phyloP scores from a whole-genome alignment of 1,284 basidiomycete species.

The Cryptococcus sp. region DNA sequence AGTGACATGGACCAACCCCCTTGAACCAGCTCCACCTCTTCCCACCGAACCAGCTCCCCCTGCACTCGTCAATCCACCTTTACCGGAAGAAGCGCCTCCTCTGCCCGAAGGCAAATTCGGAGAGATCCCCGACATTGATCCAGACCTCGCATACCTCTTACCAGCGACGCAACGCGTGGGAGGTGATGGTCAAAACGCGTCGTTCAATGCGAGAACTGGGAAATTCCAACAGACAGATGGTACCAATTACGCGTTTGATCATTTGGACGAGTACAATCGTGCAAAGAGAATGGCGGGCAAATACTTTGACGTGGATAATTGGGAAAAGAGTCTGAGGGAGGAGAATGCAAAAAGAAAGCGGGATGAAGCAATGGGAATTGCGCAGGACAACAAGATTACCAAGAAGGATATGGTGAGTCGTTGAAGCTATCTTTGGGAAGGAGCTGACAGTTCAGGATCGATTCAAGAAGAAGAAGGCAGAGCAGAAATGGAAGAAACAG shows the following conservation, averaged over 20 bases:
- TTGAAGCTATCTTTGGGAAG: neutral
- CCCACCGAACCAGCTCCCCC: constrained; percentile 4
- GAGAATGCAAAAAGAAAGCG: constrained; percentile 57
- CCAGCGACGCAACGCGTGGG: constrained; percentile 57
- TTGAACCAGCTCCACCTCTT: constrained; percentile 40
- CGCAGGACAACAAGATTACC: constrained; percentile 55
- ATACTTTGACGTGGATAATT: constrained; percentile 79
- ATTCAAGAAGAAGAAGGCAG: constrained; percentile 76
- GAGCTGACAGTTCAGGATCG: constrained; percentile 59
- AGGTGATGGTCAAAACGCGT: constrained; percentile 53
- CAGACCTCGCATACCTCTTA: constrained; percentile 73
- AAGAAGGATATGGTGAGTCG: constrained; percentile 78
- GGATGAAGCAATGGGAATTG: constrained; percentile 55
- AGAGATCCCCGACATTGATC: constrained; percentile 68
- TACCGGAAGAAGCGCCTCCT: constrained; percentile 22
- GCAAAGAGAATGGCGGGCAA: constrained; percentile 80
- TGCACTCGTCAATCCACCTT: constrained; percentile 28
- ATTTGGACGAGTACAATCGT: constrained; percentile 76
- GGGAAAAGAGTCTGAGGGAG: constrained; percentile 62
- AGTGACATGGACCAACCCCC: constrained; percentile 84
- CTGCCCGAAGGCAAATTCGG: constrained; percentile 4
- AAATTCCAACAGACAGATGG: constrained; percentile 58
- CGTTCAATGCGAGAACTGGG: constrained; percentile 81
- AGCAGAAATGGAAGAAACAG: constrained; percentile 78
- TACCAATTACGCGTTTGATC: constrained; percentile 56